phyloP scores from a whole-genome alignment of 2,329 filamentous ascomycete genomes.

The Aspergillus chevalieri region DNA sequence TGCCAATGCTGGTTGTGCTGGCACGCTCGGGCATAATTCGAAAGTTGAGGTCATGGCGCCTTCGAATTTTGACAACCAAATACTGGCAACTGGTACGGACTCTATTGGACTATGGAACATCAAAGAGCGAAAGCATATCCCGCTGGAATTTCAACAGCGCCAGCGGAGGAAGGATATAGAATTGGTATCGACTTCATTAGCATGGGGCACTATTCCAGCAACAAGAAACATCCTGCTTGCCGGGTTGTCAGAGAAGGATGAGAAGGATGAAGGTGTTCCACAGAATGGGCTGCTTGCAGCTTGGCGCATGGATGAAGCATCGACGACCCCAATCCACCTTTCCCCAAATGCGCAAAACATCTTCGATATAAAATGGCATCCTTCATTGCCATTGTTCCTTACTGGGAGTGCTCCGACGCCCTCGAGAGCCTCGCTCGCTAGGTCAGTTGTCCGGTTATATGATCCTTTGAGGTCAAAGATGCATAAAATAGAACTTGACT shows the following conservation, averaged over 20 bases:
- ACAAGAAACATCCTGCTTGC: conserved; percentile 46
- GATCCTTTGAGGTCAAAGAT: conserved; percentile 34
- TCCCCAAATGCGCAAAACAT: conserved; percentile 47
- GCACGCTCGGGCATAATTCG: conserved; percentile 40
- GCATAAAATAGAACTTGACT: conserved; percentile 46
- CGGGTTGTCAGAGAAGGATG: conserved; percentile 46
- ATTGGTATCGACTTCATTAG: conserved; percentile 41
- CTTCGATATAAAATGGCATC: conserved; percentile 56
- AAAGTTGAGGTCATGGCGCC: conserved; percentile 49
- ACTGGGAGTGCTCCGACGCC: conserved; percentile 44
- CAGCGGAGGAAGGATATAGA: conserved; percentile 26
- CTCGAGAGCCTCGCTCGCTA: conserved; percentile 28
- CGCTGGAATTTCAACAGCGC: conserved; percentile 19
- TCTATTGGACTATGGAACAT: conserved; percentile 33
- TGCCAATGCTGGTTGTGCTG: conserved; percentile 20
- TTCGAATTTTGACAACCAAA: conserved; percentile 28
- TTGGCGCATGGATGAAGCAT: conserved; percentile 45
- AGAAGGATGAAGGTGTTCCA: conserved; percentile 30
- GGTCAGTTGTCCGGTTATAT: conserved; percentile 51
- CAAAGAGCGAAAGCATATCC: conserved; percentile 15
- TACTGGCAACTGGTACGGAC: conserved; percentile 45
- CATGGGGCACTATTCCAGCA: conserved; percentile 39
- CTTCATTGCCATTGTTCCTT: conserved; percentile 44
- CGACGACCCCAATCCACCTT: conserved; percentile 32
- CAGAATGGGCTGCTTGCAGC: conserved; percentile 48